Conservation (phyloP, 306 rosid species). For the Cucumis cinereus region DNA sequence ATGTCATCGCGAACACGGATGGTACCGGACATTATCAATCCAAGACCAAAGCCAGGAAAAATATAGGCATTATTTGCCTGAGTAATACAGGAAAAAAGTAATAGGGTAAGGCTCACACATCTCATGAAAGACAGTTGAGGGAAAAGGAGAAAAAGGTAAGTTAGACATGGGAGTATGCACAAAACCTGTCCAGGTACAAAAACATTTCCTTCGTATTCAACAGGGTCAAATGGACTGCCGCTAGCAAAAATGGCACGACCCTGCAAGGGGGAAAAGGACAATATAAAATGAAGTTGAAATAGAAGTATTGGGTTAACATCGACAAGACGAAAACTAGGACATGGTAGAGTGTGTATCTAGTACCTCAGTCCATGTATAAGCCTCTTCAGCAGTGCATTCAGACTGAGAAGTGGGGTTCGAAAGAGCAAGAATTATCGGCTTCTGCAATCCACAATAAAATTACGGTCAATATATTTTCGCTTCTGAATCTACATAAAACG, state of each 20-base stretch:
- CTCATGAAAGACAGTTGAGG: neutral
- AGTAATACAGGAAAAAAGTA: conserved; percentile 5
- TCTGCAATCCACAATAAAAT: conserved; percentile 16
- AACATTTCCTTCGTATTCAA: conserved; percentile 62
- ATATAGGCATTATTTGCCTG: conserved; percentile 95
- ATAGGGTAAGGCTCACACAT: neutral
- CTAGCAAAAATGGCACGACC: conserved; percentile 85
- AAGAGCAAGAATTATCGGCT: conserved; percentile 41
- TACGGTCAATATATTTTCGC: neutral
- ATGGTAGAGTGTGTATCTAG: neutral
- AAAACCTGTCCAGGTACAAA: conserved; percentile 84
- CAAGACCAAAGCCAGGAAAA: conserved; percentile 92
- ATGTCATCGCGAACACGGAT: conserved; percentile 76
- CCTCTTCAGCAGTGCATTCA: conserved; percentile 57
- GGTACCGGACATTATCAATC: conserved; percentile 77
- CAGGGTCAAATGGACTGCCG: conserved; percentile 80
- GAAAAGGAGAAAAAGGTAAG: neutral
- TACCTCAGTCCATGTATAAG: conserved; percentile 52
- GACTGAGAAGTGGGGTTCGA: conserved; percentile 61
- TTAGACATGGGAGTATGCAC: neutral
- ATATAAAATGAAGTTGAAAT: neutral
- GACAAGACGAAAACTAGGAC: neutral
- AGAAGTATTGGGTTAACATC: neutral
- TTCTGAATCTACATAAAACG: neutral
- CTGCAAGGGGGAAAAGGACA: conserved; percentile 18